Evolutionary conservation across 202 grass and related monocot genomes (phyloP), one percentile per base, ranked within the genome.

Genomic region (Hordeum pubiflorum): DNA sequence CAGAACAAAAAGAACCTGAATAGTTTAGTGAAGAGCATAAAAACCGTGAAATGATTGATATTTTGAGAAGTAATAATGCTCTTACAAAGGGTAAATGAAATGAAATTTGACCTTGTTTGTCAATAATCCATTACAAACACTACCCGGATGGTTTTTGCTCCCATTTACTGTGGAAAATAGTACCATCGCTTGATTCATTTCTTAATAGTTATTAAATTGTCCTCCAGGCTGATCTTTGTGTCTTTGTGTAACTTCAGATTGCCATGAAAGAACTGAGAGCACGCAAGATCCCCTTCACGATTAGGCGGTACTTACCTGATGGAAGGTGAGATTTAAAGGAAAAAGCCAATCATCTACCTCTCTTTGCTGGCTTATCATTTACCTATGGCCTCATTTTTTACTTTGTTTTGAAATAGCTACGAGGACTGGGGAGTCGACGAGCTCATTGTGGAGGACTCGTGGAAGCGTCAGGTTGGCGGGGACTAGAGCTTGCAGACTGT

Each of bases 391-490:
- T 75, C 1, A 9, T 15, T 31, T 31, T 4, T 54, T 55, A 74
- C 48, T 74, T 77, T 57, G 4, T 55, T 43, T 64, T 69, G 7
- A 69, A 76, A 82, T 70, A 93, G 94, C 67, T 97, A 92, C 0
- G 91, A 97, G 76, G 94, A 97, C 55, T 97, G 94, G 91, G 94
- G 94, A 29, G 91, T 97, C 0, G 89, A 97, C 20, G 94, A 94
- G 85, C 94, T 97, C 12, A 97, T 94, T 39, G 91, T 97, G 70
- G 94, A 97, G 83, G 94, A 92, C 74, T 97, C 94, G 0, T 93
- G 91, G 94, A 97, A 97, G 54, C 86, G 91, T 6, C 91, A 97
- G 72, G 94, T 97, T 75, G 94, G 94, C 14, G 86, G 90, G 3
- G 90, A 84, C 58, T 97, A 58, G 78, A 54, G 60, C 46, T 76